Evolutionary conservation across 108 stramenopile genomes (phyloP), one percentile per base, ranked within the genome.

Genomic region (Skeletonema potamos): DNA sequence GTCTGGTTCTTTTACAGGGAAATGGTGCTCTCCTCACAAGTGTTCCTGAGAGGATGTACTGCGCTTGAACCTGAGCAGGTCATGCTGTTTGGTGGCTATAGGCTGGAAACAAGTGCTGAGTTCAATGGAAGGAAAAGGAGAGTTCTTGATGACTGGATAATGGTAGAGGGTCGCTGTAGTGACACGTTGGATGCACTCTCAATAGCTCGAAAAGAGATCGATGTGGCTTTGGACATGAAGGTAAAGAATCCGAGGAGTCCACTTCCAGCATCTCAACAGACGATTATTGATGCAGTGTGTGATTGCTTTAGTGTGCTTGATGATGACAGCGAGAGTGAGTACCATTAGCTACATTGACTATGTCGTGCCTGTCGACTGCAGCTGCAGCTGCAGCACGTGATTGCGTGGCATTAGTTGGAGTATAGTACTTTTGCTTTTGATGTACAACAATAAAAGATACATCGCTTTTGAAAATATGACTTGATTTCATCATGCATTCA

Each of bases 1-100:
- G 1, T 15, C 5, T 71, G 70, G 70, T 71, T 37, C 34, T 29
- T 62, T 10, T 71, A 71, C 33, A 43, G 60, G 34, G 70, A 71
- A 36, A 71, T 71, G 70, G 70, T 71, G 6, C 33, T 71, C 9
- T 71, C 70, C 0, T 71, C 70, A 7, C 70, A 71, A 54, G 70
- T 71, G 2, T 71, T 71, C 32, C 32, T 71, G 15, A 43, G 70
- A 26, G 70, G 51, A 1, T 71, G 70, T 12, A 51, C 70, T 22
- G 70, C 59, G 30, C 30, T 71, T 41, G 44, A 27, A 13, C 70
- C 70, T 0, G 70, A 61, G 60, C 70, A 71, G 59, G 46, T 71
- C 17, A 13, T 61, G 1, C 32, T 71, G 24, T 71, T 71, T 62
- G 70, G 60, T 48, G 70, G 70, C 4, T 71, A 62, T 62, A 4